Evolutionary conservation across 306 rosid genomes (phyloP).

Genomic region (Sicyos edulis): DNA sequence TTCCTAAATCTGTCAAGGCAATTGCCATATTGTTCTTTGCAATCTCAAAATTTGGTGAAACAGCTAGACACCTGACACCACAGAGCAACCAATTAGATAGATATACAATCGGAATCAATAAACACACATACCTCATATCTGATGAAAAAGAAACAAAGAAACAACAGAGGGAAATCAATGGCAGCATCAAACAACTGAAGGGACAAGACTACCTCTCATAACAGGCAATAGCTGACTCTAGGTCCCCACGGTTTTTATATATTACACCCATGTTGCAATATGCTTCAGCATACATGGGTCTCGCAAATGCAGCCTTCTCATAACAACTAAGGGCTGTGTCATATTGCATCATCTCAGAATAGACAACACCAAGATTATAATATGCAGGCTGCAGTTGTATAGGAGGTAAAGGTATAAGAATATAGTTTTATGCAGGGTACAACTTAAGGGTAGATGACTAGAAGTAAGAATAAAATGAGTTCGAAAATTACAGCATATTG

Average conservation of each 20-base stretch:
- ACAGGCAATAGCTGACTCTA: constrained; percentile 94
- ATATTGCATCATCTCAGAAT: constrained; percentile 97
- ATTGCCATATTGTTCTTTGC: constrained; percentile 99
- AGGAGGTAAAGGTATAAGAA: constrained; percentile 18
- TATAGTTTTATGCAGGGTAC: background rate
- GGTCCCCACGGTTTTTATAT: constrained; percentile 86
- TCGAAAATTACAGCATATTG: constrained; percentile 76
- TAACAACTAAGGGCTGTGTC: constrained; percentile 88
- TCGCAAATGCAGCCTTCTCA: constrained; percentile 93
- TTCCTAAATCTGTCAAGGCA: constrained; percentile 98
- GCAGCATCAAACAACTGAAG: background rate
- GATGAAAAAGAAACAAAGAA: constrained; percentile 3
- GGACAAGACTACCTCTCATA: constrained; percentile 71
- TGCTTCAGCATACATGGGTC: constrained; percentile 99
- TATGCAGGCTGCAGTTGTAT: constrained; percentile 77
- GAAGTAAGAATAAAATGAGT: constrained; percentile 16
- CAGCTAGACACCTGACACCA: constrained; percentile 80
- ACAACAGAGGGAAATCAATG: background rate
- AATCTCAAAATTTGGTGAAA: constrained; percentile 97
- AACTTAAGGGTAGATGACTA: constrained; percentile 18
- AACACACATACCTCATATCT: background rate
- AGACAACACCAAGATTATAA: constrained; percentile 97
- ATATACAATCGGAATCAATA: constrained; percentile 11
- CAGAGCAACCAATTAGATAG: constrained; percentile 26
- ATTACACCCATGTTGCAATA: constrained; percentile 99